A percentile compares a stretch with the other conserved stretches of the same genome.
Conservation (phyloP, 345 rosid genomes). For the Dovyalis caffra region DNA sequence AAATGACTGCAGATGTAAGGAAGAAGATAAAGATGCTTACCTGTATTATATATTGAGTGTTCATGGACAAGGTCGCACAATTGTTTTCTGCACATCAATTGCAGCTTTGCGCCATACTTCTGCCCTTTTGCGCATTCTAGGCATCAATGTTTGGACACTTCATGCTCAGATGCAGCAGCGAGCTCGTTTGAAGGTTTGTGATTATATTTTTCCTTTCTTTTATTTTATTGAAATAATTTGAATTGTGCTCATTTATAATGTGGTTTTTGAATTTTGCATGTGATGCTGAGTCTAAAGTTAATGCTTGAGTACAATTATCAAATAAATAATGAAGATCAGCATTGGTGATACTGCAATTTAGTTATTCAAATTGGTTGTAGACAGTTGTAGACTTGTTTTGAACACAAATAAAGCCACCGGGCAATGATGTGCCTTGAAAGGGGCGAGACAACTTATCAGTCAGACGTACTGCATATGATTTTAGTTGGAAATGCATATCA, state of each 20-base stretch:
- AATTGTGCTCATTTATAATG: not conserved
- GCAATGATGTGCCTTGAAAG: not conserved
- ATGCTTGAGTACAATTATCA: not conserved
- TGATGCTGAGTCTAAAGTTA: not conserved
- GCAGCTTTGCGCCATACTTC: conserved; percentile 89
- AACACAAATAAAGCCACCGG: not conserved
- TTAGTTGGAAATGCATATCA: not conserved
- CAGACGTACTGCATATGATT: not conserved
- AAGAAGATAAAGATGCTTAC: conserved; percentile 86
- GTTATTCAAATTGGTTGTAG: not conserved
- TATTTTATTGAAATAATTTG: not conserved
- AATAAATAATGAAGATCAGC: too few species aligned
- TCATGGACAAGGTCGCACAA: conserved; percentile 91
- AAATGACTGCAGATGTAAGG: conserved; percentile 62
- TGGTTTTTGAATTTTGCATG: not conserved
- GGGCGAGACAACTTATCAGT: not conserved
- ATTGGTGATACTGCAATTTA: not conserved
- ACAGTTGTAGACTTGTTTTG: not conserved
- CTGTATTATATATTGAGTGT: conserved; percentile 81
- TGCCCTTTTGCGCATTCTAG: conserved; percentile 72
- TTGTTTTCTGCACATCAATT: conserved; percentile 94
- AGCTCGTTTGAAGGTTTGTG: conserved; percentile 84
- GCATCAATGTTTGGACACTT: conserved; percentile 65
- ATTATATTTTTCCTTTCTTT: not conserved
- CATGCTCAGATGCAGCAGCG: conserved; percentile 96